Evolutionary conservation across 495 filamentous ascomycete species (phyloP).

Genomic region (Lasiosphaeris hirsuta): DNA sequence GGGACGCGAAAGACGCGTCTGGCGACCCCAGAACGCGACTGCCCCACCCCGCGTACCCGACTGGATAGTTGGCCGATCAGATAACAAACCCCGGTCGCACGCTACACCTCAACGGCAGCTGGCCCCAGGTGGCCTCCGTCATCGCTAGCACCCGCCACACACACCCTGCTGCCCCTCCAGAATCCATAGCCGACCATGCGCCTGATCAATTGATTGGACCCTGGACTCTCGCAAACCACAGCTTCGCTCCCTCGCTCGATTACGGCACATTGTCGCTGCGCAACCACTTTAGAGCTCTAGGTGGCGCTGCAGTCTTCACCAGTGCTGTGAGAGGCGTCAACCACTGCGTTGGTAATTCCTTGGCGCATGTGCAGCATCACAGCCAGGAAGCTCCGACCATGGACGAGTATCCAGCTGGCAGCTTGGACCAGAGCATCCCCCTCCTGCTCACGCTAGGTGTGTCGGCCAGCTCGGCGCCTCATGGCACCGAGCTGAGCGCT

Average conservation of each 20-base stretch:
- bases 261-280: neutral
- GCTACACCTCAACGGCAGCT: too few species aligned
- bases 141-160: neutral
- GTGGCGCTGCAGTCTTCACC: too few species aligned
- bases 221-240: neutral
- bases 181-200: neutral
- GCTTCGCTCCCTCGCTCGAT: neutral
- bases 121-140: neutral
- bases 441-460: slow-evolving; percentile 77
- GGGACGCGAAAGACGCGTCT: neutral
- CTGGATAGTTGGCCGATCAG: neutral
- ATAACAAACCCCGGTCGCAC: neutral
- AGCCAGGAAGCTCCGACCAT: slow-evolving; percentile 40
- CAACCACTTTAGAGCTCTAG: too few species aligned
- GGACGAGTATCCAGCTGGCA: slow-evolving; percentile 83
- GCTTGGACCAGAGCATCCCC: slow-evolving; percentile 77
- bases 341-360: too few species aligned
- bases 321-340: too few species aligned
- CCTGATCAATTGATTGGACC: neutral
- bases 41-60: neutral
- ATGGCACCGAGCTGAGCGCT: slow-evolving; percentile 39
- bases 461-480: slow-evolving; percentile 32
- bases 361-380: neutral
- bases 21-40: neutral
- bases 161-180: neutral